Percentiles rank a stretch among this genome's conserved stretches.
Evolutionary conservation across 2,329 filamentous ascomycete genomes (phyloP).

Genomic region (Colletotrichum cordylinicola): DNA sequence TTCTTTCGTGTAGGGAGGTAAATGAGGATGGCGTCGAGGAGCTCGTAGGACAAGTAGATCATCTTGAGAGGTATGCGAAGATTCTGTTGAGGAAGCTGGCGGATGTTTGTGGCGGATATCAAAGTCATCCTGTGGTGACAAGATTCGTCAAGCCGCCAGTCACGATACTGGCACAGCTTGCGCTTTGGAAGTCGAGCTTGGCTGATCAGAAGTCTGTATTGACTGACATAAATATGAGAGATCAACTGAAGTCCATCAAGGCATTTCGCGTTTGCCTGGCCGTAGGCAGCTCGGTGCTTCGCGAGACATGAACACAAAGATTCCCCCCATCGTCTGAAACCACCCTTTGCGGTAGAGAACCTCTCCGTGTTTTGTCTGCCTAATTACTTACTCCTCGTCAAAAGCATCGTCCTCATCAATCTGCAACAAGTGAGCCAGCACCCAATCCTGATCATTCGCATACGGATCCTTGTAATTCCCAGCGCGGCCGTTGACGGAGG

Average conservation of each 20-base stretch:
- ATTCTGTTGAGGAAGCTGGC: neutral
- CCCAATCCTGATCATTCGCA: constrained; percentile 17
- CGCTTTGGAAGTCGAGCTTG: neutral
- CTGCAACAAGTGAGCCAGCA: constrained; percentile 7
- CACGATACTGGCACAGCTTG: neutral
- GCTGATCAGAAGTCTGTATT: neutral
- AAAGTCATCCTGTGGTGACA: neutral
- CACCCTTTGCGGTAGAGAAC: neutral
- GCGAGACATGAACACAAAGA: neutral
- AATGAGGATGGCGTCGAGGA: neutral
- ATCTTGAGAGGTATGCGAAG: neutral
- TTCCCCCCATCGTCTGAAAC: neutral
- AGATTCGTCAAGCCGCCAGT: neutral
- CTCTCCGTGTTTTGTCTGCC: neutral
- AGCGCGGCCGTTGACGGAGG: neutral
- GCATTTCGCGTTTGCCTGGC: neutral
- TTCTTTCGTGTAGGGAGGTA: neutral
- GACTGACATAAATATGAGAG: neutral
- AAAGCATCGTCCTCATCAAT: neutral
- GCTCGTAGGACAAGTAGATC: neutral
- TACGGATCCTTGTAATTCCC: constrained; percentile 14
- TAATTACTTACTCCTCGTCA: neutral
- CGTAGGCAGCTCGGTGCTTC: neutral
- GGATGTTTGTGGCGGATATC: neutral
- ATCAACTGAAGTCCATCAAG: neutral